A percentile compares a stretch with the other conserved stretches of the same genome.
Evolutionary conservation across 2,329 filamentous ascomycete genomes (phyloP).

Genomic region (Venturia asperata): DNA sequence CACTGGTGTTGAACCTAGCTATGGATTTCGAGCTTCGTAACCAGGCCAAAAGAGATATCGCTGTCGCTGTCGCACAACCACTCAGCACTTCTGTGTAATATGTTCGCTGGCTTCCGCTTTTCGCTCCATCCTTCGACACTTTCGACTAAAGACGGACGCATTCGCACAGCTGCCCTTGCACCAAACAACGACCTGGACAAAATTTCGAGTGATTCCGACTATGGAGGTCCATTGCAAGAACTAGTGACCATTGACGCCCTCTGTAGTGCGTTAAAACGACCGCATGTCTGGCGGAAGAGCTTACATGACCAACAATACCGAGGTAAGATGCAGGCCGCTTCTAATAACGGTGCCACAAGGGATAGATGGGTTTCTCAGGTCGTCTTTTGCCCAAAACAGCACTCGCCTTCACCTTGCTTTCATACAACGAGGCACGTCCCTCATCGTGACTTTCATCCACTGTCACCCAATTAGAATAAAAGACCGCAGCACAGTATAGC

Average conservation of each 20-base stretch:
- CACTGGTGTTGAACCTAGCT: neutral
- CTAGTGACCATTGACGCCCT: neutral
- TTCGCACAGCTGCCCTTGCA: neutral
- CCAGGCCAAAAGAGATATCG: neutral
- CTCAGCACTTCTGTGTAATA: neutral
- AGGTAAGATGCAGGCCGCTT: neutral
- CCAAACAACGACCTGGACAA: neutral
- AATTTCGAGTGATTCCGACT: no score
- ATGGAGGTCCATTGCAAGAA: no score
- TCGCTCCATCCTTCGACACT: neutral
- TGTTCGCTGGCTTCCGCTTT: neutral
- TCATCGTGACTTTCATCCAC: neutral
- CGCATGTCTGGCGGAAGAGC: neutral
- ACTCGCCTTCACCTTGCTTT: no score
- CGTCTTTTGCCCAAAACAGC: no score
- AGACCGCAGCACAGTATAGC: conserved; percentile 2
- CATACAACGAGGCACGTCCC: no score
- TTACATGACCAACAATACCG: no score
- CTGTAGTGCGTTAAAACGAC: neutral
- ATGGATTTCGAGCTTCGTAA: neutral
- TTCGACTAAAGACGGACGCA: neutral
- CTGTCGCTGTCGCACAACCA: no score
- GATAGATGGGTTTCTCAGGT: no score
- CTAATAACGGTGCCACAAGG: no score
- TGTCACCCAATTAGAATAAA: neutral